Percentiles rank a stretch among this genome's conserved stretches.
These are phyloP conservation scores for Rhodotorula toruloides DNA, from an alignment of 768 basidiomycete genomes.

Conservation along the genomic window DNA sequence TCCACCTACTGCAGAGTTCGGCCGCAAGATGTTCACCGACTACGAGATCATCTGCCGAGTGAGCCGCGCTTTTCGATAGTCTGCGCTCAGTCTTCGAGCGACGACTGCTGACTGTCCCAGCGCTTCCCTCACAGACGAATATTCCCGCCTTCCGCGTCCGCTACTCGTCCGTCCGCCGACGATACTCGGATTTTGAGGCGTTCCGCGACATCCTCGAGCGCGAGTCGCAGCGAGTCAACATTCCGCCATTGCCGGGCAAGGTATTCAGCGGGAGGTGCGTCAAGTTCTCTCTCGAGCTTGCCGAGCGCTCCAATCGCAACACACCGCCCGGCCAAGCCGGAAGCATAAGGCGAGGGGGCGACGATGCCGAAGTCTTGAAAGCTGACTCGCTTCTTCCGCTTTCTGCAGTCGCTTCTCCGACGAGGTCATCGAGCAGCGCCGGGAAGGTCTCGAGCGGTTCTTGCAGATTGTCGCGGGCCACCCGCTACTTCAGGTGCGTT, in stretches of 20 bases:
- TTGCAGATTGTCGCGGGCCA: conserved; percentile 95
- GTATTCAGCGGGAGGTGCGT: conserved; percentile 80
- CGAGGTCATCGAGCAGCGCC: conserved; percentile 84
- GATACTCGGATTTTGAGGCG: conserved; percentile 90
- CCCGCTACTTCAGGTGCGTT: conserved; percentile 80
- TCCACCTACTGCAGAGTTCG: conserved; percentile 62
- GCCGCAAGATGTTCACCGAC: conserved; percentile 98
- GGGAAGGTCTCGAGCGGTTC: conserved; percentile 92
- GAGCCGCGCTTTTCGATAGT: not conserved
- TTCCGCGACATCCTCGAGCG: conserved; percentile 97
- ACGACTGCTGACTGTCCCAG: no score
- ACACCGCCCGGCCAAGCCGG: no score
- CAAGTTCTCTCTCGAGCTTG: no score
- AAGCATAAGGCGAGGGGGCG: no score
- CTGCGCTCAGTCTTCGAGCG: not conserved
- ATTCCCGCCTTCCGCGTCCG: conserved; percentile 95
- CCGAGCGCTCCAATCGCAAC: no score
- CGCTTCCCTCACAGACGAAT: conserved; percentile 67
- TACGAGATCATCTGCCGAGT: conserved; percentile 98
- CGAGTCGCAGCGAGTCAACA: conserved; percentile 94
- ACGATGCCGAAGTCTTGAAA: no score
- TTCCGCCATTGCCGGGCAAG: conserved; percentile 93
- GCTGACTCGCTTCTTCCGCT: not conserved
- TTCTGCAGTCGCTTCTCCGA: conserved; percentile 63
- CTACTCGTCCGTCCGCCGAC: conserved; percentile 79